phyloP scores from a whole-genome alignment of 352 stramenopile species.

The Pythium insidiosum region DNA sequence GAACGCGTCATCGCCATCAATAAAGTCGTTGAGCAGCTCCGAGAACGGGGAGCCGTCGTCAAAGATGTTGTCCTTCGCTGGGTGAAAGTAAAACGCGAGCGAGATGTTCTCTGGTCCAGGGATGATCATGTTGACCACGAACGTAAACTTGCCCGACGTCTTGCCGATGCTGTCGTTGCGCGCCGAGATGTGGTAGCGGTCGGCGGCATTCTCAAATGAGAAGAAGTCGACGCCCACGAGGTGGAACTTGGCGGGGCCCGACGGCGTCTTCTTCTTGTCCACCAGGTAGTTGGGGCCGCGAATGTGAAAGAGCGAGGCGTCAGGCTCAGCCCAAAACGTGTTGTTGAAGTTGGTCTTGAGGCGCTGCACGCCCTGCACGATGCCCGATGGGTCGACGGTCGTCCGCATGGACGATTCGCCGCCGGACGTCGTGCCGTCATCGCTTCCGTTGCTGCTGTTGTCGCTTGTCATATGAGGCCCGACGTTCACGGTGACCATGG shows the following conservation, averaged over 20 bases:
- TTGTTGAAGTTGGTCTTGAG: conserved; percentile 64
- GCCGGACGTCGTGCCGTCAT: conserved; percentile 7
- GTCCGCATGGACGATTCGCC: conserved; percentile 21
- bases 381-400: conserved; percentile 48
- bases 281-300: conserved; percentile 84
- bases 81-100: conserved; percentile 86
- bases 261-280: conserved; percentile 86
- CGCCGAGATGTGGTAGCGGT: conserved; percentile 74
- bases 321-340: conserved; percentile 82
- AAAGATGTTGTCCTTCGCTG: conserved; percentile 68
- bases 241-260: conserved; percentile 61
- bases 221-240: conserved; percentile 76
- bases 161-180: conserved; percentile 65
- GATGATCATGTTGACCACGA: conserved; percentile 89
- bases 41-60: conserved; percentile 85
- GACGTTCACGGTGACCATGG: conserved; percentile 60
- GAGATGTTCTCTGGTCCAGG: conserved; percentile 66
- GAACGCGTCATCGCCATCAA: conserved; percentile 93
- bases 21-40: conserved; percentile 85
- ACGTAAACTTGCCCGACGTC: conserved; percentile 74
- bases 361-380: conserved; percentile 58
- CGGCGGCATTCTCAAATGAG: conserved; percentile 57
- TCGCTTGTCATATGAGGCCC: conserved; percentile 4
- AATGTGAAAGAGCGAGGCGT: conserved; percentile 74
- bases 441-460: conserved; percentile 6